These are phyloP conservation scores for Groenewaldozyma auringiensis DNA, from an alignment of 1,139 yeast genomes.

Conservation along the genomic window DNA sequence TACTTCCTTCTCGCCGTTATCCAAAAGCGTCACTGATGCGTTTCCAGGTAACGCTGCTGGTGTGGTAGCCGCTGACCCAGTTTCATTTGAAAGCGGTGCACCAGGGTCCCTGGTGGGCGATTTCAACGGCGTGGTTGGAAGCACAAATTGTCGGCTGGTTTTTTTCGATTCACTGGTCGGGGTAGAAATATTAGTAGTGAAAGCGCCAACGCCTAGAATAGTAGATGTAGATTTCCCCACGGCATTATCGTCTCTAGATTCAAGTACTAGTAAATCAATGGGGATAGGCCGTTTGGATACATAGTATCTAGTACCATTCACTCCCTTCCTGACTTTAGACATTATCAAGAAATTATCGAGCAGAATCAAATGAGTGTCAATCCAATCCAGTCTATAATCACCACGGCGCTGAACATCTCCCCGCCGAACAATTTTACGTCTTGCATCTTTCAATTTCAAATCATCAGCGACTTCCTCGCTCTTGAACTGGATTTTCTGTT, in stretches of 20 bases:
- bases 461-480: conserved; percentile 32
- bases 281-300: conserved; percentile 32
- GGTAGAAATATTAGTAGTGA: conserved; percentile 19
- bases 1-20: conserved; percentile 25
- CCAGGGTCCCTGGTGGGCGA: conserved; percentile 10
- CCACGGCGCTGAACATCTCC: conserved; percentile 60
- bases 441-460: conserved; percentile 47
- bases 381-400: conserved; percentile 46
- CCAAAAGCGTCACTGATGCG: conserved; percentile 18
- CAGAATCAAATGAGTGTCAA: conserved; percentile 46
- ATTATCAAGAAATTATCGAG: conserved; percentile 67
- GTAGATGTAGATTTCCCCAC: conserved; percentile 27
- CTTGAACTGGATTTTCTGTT: conserved; percentile 33
- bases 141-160: conserved; percentile 3
- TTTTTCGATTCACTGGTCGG: conserved; percentile 3
- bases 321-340: conserved; percentile 43
- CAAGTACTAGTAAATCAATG: conserved; percentile 33
- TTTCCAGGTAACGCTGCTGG: background rate
- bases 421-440: conserved; percentile 50
- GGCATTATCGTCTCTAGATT: conserved; percentile 29
- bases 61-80: background rate
- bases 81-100: conserved; percentile 1
- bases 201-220: conserved; percentile 26
- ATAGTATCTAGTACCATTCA: conserved; percentile 26
- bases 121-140: conserved; percentile 9